Percentiles rank a stretch among this genome's conserved stretches.
phyloP scores from a whole-genome alignment of 495 filamentous ascomycete species.

The Penicillium malachiteum region DNA sequence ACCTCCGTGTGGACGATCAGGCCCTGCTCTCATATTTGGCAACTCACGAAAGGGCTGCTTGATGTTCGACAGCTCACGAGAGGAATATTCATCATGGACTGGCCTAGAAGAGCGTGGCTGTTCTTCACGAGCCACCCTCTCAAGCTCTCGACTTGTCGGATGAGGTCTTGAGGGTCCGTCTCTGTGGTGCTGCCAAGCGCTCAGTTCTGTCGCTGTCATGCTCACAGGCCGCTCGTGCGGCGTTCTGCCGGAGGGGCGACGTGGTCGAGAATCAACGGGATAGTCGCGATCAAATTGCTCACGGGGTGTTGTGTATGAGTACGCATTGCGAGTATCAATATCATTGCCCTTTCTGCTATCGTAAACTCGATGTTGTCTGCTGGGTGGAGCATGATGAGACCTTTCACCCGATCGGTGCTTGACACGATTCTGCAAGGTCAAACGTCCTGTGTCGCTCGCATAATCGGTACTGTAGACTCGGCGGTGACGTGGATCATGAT shows the following conservation, averaged over 20 bases:
- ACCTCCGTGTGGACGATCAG: slow-evolving; percentile 32
- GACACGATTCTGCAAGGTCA: slow-evolving; percentile 13
- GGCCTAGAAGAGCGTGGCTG: slow-evolving; percentile 26
- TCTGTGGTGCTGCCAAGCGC: slow-evolving; percentile 28
- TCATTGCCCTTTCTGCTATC: slow-evolving; percentile 53
- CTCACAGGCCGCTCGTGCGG: slow-evolving; percentile 60
- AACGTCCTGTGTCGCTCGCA: slow-evolving; percentile 39
- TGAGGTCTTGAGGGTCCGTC: slow-evolving; percentile 53
- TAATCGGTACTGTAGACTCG: slow-evolving; percentile 40
- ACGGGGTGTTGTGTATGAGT: slow-evolving; percentile 69
- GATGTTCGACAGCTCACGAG: slow-evolving; percentile 29
- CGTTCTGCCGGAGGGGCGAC: slow-evolving; percentile 49
- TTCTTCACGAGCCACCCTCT: slow-evolving; percentile 50
- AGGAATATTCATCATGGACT: slow-evolving; percentile 26
- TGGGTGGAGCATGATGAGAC: slow-evolving; percentile 27
- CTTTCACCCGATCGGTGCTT: slow-evolving; percentile 16
- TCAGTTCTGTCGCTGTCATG: slow-evolving; percentile 59
- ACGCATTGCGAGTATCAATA: slow-evolving; percentile 59
- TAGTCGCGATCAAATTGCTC: slow-evolving; percentile 69
- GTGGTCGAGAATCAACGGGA: slow-evolving; percentile 36
- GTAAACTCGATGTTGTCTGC: slow-evolving; percentile 31
- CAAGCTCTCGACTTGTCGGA: slow-evolving; percentile 61
- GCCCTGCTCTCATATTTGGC: slow-evolving; percentile 12
- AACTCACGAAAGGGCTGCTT: slow-evolving; percentile 1
- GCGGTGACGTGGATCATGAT: slow-evolving; percentile 28